A percentile compares a stretch with the other conserved stretches of the same genome.
Evolutionary conservation across 139 green algal genomes (phyloP).

Genomic region (Chlorella sp.): DNA sequence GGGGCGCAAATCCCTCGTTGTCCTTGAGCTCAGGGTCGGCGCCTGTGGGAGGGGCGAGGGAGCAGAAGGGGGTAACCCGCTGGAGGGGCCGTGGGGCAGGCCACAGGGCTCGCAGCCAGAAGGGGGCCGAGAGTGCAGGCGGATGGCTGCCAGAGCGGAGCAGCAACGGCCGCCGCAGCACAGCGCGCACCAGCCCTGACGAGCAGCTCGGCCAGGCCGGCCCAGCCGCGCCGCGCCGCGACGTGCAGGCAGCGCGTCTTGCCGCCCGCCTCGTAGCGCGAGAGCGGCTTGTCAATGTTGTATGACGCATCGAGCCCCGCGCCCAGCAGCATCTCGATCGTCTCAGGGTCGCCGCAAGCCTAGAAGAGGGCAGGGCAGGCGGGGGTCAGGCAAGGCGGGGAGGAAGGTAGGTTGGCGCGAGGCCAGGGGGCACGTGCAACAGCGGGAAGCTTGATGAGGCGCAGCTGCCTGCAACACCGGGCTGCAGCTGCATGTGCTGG

Average conservation of each 20-base stretch:
- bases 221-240: slow-evolving; percentile 10
- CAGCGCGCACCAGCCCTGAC: not conserved
- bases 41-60: not conserved
- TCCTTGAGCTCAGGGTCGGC: not conserved
- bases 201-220: not conserved
- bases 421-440: too few relatives aligned
- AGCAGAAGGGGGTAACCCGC: not conserved
- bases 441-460: too few relatives aligned
- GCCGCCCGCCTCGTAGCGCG: not conserved
- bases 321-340: slow-evolving; percentile 5
- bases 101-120: too few relatives aligned
- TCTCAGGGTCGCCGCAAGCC: slow-evolving; percentile 16
- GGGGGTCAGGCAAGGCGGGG: too few relatives aligned
- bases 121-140: not conserved
- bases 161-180: not conserved
- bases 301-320: slow-evolving; percentile 3
- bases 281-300: not conserved
- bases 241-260: slow-evolving; percentile 31
- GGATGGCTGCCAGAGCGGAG: not conserved
- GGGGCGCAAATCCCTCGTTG: slow-evolving; percentile 18
- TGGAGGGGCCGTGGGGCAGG: not conserved
- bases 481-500: too few relatives aligned
- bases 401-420: too few relatives aligned
- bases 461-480: too few relatives aligned
- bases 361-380: too few relatives aligned